Conservation (phyloP, 371 early-diverging fungal genomes). For the Rhizopus arrhizus region DNA sequence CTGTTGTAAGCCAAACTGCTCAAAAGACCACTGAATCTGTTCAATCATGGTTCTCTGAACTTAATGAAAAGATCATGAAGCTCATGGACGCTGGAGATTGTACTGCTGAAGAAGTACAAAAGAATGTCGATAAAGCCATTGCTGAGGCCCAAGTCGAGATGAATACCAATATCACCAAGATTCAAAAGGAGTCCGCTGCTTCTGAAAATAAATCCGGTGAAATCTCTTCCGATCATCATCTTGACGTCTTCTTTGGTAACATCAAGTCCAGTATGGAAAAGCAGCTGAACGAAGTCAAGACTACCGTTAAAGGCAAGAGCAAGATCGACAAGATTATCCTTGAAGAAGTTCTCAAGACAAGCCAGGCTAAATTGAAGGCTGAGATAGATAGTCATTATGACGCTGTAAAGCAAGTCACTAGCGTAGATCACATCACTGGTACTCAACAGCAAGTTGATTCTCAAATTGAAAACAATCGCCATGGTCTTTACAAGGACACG, state of each 20-base stretch:
- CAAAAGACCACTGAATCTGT: slow-evolving; percentile 28
- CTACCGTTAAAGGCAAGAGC: slow-evolving; percentile 22
- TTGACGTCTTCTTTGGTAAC: slow-evolving; percentile 39
- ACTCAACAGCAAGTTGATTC: slow-evolving; percentile 3
- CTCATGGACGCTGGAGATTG: slow-evolving; percentile 29
- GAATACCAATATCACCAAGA: slow-evolving; percentile 26
- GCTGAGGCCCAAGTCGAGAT: slow-evolving; percentile 35
- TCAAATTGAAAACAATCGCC: slow-evolving; percentile 12
- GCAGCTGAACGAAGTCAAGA: slow-evolving; percentile 31
- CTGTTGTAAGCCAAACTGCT: slow-evolving; percentile 26
- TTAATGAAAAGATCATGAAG: slow-evolving; percentile 12
- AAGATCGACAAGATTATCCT: slow-evolving; percentile 26
- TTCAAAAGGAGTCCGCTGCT: slow-evolving; percentile 5
- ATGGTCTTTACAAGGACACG: slow-evolving; percentile 26
- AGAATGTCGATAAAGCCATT: slow-evolving; percentile 23
- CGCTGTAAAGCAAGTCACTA: slow-evolving; percentile 25
- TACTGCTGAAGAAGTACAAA: slow-evolving; percentile 23
- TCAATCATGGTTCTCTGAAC: slow-evolving; percentile 24
- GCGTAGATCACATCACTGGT: slow-evolving; percentile 24
- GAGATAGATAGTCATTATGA: slow-evolving; percentile 22
- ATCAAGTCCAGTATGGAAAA: slow-evolving; percentile 27
- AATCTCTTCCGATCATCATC: slow-evolving; percentile 24
- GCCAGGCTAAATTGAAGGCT: slow-evolving; percentile 20
- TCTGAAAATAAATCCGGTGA: slow-evolving; percentile 2
- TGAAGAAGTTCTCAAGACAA: slow-evolving; percentile 20